Base-by-base conservation (phyloP, 2,329 filamentous ascomycete species). In the Ophiocordyceps camponoti-saundersi region DNA sequence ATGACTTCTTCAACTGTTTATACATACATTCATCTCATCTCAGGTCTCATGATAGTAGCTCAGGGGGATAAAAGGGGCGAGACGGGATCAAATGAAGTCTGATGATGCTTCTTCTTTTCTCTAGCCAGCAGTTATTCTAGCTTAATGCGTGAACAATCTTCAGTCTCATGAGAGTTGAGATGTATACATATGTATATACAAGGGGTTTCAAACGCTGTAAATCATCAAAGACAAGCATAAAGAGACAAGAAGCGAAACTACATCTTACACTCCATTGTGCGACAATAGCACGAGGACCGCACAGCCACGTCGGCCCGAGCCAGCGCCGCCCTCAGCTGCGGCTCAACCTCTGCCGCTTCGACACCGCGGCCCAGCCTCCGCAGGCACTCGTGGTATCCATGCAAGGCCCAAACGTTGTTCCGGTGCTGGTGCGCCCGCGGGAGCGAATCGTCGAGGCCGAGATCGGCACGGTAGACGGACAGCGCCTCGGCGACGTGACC, bases 321-420 rank as follows among this genome's bases (percentile, higher is more conserved):
- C 50, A 71, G 49, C 1, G 76, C 76, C 44, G 68, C 50, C 45
- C 65, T 64, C 51, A 84, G 54, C 55, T 72, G 68, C 47, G 65
- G 56, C 40, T 60, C 51, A 13, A 63, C 48, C 6, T 55, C 54
- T 5, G 52, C 48, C 1, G 69, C 69, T 48, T 71, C 68, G 0
- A 53, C 56, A 1, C 43, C 44, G n/a, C 68, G 62, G 0, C 73
- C 77, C 6, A 60, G 57, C 49, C 65, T 73, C 3, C 69, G 52
- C 44, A 87, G 57, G 56, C 83, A 85, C 61, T 88, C 83, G 51
- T 85, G 72, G 52, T 79, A 82, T 0, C 83, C 84, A 53, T 85
- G 80, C 50, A 88, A 59, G 5, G 81, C 73, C 84, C 83, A 88
- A 0, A 88, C 76, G 52, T 89, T 88, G 44, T 80, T 80, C 7